Base-by-base conservation (phyloP, 257 asterid genomes). In the Solanum raphanifolium region DNA sequence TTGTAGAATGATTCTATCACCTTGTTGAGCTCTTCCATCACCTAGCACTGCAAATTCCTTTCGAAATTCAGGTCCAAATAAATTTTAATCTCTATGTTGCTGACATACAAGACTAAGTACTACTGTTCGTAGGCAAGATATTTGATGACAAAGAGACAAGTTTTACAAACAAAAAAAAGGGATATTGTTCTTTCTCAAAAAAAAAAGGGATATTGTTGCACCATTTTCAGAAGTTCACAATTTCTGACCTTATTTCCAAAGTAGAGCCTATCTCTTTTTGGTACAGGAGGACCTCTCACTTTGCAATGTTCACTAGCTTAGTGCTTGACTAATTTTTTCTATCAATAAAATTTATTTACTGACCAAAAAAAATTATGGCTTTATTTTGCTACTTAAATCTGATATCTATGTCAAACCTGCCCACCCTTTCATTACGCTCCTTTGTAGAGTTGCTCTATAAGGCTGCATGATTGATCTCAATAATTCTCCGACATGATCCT, bases 11-110 rank as follows among this genome's bases (percentile, higher is more conserved):
- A 81, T 82, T 48, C 18, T 6, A 48, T 39, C 43, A 29, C 86
- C 86, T 10, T 82, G 86, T 82, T 82, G 86, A 82, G 86, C 86
- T 82, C 86, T 82, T 48, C 86, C 86, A 82, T 82, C 86, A 46
- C 86, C 69, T 82, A 52, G 69, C 69, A 82, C 25, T 31, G 69
- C 69, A 82, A 81, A 82, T 48, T 46, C 86, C 69, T 46, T 82
- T 82, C 35, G 86, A 82, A 82, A 52, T 82, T 79, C 66, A 79
- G 85, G 66, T 43, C 85, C 66, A 79, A 74, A 79, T 43, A 79
- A 79, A 79, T 79, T 43, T 43, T 16, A 46, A 41, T 46, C 38
- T 27, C 85, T 79, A 43, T 43, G 66, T 79, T 43, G 25, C 15
- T 79, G 36, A 39, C 27, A 79, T 79, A 43, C 66, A 79, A 25